Evolutionary conservation across 352 stramenopile genomes (phyloP).

Genomic region (Peronospora belbahrii): DNA sequence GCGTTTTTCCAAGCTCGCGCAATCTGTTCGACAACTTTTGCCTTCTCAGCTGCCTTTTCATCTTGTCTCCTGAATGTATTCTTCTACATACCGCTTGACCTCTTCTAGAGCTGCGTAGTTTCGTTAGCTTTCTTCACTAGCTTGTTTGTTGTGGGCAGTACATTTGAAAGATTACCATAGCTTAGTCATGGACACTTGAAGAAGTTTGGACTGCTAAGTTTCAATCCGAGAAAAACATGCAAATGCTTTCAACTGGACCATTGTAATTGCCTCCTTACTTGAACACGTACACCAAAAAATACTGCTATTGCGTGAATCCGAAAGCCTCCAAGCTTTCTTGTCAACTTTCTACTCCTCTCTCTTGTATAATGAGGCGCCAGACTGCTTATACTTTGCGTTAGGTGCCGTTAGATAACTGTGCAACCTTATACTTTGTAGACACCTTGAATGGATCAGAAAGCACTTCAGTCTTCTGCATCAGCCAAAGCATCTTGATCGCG

Average conservation of each 20-base stretch:
- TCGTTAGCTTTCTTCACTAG: conserved; percentile 41
- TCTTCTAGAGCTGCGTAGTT: conserved; percentile 55
- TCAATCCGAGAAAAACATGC: too few species aligned
- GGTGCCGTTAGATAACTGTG: conserved; percentile 26
- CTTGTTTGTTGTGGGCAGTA: too few species aligned
- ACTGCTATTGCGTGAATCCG: conserved; percentile 15
- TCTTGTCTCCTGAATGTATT: conserved; percentile 32
- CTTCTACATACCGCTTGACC: conserved; percentile 39
- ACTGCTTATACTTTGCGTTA: conserved; percentile 4
- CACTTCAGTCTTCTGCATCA: conserved; percentile 60
- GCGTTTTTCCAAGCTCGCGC: conserved; percentile 38
- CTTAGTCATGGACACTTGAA: too few species aligned
- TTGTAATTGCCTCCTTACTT: not conserved
- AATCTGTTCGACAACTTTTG: conserved; percentile 46
- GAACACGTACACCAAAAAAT: conserved; percentile 12
- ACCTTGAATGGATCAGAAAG: conserved; percentile 20
- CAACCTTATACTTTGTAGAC: conserved; percentile 6
- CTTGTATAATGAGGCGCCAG: not conserved
- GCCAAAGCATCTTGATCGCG: conserved; percentile 57
- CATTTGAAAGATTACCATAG: too few species aligned
- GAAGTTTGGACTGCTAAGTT: too few species aligned
- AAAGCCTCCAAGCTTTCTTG: conserved; percentile 1
- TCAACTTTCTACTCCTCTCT: conserved; percentile 2
- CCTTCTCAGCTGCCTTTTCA: conserved; percentile 24
- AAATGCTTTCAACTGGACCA: too few species aligned